Evolutionary conservation across 202 grass and related monocot species (phyloP).

Genomic region (Brachypodium distachyon): DNA sequence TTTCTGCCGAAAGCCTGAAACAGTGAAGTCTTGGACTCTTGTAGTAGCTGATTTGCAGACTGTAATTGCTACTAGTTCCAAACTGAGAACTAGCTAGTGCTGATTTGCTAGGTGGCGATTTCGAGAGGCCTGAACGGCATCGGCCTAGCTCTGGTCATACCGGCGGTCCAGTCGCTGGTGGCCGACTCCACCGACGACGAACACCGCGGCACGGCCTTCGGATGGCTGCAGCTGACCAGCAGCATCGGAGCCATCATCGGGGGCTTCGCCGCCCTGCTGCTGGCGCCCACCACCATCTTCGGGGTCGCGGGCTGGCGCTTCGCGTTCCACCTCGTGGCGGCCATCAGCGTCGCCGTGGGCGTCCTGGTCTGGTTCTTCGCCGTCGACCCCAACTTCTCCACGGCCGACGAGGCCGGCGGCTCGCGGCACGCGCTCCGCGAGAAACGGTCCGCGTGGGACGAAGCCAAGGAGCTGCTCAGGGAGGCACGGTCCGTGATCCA

Average conservation of each 20-base stretch:
- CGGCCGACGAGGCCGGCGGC: background rate
- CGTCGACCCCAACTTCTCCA: slow-evolving; percentile 44
- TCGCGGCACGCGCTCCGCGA: background rate
- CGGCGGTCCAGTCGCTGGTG: slow-evolving; percentile 60
- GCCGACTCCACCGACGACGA: slow-evolving; percentile 68
- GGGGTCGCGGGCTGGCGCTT: slow-evolving; percentile 47
- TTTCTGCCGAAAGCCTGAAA: too few species aligned
- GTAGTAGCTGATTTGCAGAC: background rate
- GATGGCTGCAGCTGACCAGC: slow-evolving; percentile 60
- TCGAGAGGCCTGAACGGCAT: slow-evolving; percentile 77
- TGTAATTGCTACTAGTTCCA: background rate
- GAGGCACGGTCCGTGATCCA: slow-evolving; percentile 51
- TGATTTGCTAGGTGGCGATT: slow-evolving; percentile 45
- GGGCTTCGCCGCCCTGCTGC: slow-evolving; percentile 37
- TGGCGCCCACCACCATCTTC: slow-evolving; percentile 56
- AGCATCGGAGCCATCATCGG: slow-evolving; percentile 66
- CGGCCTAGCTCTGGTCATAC: slow-evolving; percentile 70
- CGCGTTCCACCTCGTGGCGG: slow-evolving; percentile 48
- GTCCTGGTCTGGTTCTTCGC: slow-evolving; percentile 40
- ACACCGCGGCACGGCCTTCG: slow-evolving; percentile 56
- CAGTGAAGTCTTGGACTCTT: too few species aligned
- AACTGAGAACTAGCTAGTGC: background rate
- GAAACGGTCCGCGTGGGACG: slow-evolving; percentile 18
- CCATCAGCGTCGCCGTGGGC: slow-evolving; percentile 30
- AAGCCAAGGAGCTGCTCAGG: slow-evolving; percentile 36